These are phyloP conservation scores for Melastoma malabathricum DNA, from an alignment of 345 rosid species.

Conservation along the genomic window DNA sequence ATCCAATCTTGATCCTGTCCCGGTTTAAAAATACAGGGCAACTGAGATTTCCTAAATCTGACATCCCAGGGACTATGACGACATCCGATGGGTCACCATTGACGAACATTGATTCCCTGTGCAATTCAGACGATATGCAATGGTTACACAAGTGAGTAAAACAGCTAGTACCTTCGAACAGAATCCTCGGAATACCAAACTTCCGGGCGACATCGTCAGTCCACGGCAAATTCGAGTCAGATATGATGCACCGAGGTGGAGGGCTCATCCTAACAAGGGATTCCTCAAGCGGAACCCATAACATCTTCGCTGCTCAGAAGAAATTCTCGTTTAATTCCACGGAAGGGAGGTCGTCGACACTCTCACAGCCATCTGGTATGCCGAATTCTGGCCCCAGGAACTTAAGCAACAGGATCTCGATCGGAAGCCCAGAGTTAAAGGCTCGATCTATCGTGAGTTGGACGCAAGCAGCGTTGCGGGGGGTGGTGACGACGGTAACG, in stretches of 20 bases:
- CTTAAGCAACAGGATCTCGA: conserved; percentile 6
- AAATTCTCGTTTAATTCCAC: conserved; percentile 15
- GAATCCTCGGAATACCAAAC: conserved; percentile 34
- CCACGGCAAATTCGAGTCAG: conserved; percentile 33
- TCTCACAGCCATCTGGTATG: conserved; percentile 23
- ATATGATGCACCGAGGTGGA: conserved; percentile 35
- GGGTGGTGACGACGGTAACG: conserved; percentile 18
- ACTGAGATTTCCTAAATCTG: too few species aligned
- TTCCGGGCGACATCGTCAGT: conserved; percentile 20
- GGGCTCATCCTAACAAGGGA: conserved; percentile 22
- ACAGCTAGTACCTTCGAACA: conserved; percentile 42
- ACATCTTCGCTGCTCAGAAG: conserved; percentile 12
- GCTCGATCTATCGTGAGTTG: conserved; percentile 3
- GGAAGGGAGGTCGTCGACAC: conserved; percentile 21
- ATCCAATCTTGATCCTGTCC: too few species aligned
- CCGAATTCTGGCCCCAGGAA: conserved; percentile 18
- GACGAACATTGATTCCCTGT: too few species aligned
- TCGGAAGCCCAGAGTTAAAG: not conserved
- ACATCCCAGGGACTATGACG: too few species aligned
- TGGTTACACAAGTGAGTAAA: conserved; percentile 27
- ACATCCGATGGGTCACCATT: too few species aligned
- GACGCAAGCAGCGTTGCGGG: conserved; percentile 12
- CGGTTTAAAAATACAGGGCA: too few species aligned
- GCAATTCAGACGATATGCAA: not conserved
- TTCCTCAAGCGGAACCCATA: conserved; percentile 19